Evolutionary conservation across 192 early-diverging fungal species (phyloP), one percentile per base, ranked within the genome.

Genomic region (Lunasporangiospora selenospora): DNA sequence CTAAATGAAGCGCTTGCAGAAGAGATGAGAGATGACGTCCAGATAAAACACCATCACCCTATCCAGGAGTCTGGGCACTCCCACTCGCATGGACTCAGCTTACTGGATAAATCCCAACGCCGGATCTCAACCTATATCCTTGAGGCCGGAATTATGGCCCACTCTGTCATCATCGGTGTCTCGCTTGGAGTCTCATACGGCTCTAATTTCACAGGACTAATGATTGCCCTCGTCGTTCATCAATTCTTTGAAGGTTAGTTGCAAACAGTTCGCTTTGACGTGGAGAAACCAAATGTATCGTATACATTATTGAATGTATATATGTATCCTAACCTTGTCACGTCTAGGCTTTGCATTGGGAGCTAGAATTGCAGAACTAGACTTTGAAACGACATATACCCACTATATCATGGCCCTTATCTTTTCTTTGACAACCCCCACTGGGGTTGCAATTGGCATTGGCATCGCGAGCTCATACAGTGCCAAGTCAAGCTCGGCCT

Each of bases 381-480:
- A 46, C 15, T 78, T 44, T 12, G 54, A 61, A n/a, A 77, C 79
- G 3, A 58, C 81, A 41, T 40, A 70, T 2, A 79, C 79, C 30
- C 81, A 83, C n/a, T 44, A 82, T 24, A n/a, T 83, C 23, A 83
- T 88, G 39, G 85, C 81, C 1, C 19, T 83, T 11, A 33, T 89
- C 15, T 91, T 90, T 75, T 75, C 87, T 0, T 36, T 88, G 16
- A 91, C 88, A 4, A 95, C 92, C 11, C 94, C 94, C 10, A 15
- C 90, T 16, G 94, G 94, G 30, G 77, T 86, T 29, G 79, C 65
- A 0, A 79, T 95, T 51, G 93, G 93, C n/a, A 90, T 93, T 47
- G 82, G 55, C 12, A 81, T 95, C 41, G 76, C 81, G 3, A 63
- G 75, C 34, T 56, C 86, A 1, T 89, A 87, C 73, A 79, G 85